Conservation (phyloP, 805 yeast species). For the Metschnikowia shivogae region DNA sequence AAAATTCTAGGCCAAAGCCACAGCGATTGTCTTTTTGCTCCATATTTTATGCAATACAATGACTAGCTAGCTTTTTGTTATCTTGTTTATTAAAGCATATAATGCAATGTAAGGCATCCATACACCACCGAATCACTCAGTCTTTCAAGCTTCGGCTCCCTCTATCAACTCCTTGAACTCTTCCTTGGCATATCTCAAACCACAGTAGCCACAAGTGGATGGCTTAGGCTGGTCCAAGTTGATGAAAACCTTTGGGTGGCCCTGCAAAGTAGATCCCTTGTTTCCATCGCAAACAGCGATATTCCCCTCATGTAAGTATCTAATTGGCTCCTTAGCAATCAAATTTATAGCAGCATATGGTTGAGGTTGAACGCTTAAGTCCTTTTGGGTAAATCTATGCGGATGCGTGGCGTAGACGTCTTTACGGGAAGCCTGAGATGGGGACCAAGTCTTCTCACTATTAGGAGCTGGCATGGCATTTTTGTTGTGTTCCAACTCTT, state of each 20-base stretch:
- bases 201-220: conserved; percentile 78
- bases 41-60: no score
- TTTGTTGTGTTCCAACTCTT: conserved; percentile 22
- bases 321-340: conserved; percentile 68
- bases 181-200: conserved; percentile 58
- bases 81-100: not conserved
- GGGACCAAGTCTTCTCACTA: conserved; percentile 66
- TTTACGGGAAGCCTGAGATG: conserved; percentile 57
- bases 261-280: conserved; percentile 60
- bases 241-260: conserved; percentile 81
- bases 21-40: no score
- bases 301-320: conserved; percentile 49
- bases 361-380: conserved; percentile 64
- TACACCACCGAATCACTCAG: not conserved
- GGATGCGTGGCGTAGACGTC: conserved; percentile 53
- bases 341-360: conserved; percentile 84
- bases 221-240: conserved; percentile 74
- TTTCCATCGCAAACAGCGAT: conserved; percentile 84
- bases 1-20: no score
- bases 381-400: conserved; percentile 64
- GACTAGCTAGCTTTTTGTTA: not conserved
- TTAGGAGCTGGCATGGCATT: conserved; percentile 70
- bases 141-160: conserved; percentile 7
- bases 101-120: not conserved
- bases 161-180: conserved; percentile 43